A percentile compares a stretch with the other conserved stretches of the same genome.
Conservation (phyloP, 1,284 basidiomycete genomes). For the Moesziomyces parantarcticus region DNA sequence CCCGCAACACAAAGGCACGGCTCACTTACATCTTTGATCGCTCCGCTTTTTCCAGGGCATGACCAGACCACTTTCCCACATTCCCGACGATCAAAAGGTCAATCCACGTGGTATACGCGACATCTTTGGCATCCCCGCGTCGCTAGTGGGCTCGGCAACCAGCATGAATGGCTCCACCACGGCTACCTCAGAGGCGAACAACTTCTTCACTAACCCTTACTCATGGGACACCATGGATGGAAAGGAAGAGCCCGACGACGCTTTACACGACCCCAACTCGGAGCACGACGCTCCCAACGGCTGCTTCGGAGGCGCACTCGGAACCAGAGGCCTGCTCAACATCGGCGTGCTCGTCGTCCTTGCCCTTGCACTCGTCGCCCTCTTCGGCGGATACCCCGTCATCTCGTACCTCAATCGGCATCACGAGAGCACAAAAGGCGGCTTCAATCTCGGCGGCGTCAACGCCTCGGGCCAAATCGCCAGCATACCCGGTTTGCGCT, state of each 20-base stretch:
- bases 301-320: constrained; percentile 22
- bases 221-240: constrained; percentile 60
- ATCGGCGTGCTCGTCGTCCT: constrained; percentile 72
- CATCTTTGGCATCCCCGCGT: constrained; percentile 32
- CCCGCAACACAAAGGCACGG: neutral
- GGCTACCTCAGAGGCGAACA: constrained; percentile 8
- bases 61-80: constrained; percentile 31
- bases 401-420: constrained; percentile 66
- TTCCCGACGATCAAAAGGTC: constrained; percentile 38
- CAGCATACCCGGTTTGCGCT: constrained; percentile 43
- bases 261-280: constrained; percentile 45
- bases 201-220: constrained; percentile 42
- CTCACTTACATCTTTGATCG: neutral
- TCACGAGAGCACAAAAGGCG: constrained; percentile 41
- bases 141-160: constrained; percentile 23
- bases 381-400: constrained; percentile 85
- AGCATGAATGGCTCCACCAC: constrained; percentile 10
- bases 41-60: constrained; percentile 9
- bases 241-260: constrained; percentile 49
- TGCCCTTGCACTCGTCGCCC: constrained; percentile 70
- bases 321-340: constrained; percentile 68
- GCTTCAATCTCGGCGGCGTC: constrained; percentile 57
- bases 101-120: constrained; percentile 40
- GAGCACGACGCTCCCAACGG: constrained; percentile 6
- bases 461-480: constrained; percentile 60